Base-by-base conservation (phyloP, 2,329 filamentous ascomycete species). In the Blumeria hordei region DNA sequence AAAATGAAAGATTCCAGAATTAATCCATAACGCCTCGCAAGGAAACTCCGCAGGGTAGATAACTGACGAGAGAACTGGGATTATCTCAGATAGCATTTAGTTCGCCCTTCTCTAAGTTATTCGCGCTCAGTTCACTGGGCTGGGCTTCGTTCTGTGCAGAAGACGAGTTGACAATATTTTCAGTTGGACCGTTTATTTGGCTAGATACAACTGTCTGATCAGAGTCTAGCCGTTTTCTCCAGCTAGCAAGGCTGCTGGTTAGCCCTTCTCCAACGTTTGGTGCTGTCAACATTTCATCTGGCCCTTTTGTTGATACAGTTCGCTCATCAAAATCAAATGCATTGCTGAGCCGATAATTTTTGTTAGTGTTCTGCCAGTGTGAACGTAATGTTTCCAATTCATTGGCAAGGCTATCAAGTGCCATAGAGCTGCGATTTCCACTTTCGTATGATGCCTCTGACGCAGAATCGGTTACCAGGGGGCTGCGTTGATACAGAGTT, bases 341-440 rank as follows among this genome's bases (percentile, higher is more conserved):
- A 64, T 83, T 88, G 68, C 86, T 94, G 47, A 95, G 71, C 28
- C 92, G 83, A 67, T 96, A 95, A 63, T 86, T 93, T 68, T 93
- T 92, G 70, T 90, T 95, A 11, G 88, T 94, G 41, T 83, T 86
- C 69, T 96, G 88, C 92, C 92, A 98, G 63, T 95, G 88, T 54
- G 74, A 85, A 54, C 90, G 80, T 51, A 98, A 74, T 11, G 85
- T 84, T 66, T 98, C 92, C 7, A 98, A 78, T 70, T 98, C 92
- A 59, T 79, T 87, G 10, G 92, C 90, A 28, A 98, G 77, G 59
- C 83, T 92, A 68, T 98, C 92, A 18, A 98, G 75, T 3, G 88
- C 90, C 61, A 81, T 71, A 0, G 76, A 80, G 54, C 78, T 79
- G 53, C 79, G 75, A 59, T 75, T 74, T 54, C 75, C 62, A 32